Evolutionary conservation across 2,329 filamentous ascomycete species (phyloP), one percentile per base, ranked within the genome.

Genomic region (Aurifilum marmelostoma): DNA sequence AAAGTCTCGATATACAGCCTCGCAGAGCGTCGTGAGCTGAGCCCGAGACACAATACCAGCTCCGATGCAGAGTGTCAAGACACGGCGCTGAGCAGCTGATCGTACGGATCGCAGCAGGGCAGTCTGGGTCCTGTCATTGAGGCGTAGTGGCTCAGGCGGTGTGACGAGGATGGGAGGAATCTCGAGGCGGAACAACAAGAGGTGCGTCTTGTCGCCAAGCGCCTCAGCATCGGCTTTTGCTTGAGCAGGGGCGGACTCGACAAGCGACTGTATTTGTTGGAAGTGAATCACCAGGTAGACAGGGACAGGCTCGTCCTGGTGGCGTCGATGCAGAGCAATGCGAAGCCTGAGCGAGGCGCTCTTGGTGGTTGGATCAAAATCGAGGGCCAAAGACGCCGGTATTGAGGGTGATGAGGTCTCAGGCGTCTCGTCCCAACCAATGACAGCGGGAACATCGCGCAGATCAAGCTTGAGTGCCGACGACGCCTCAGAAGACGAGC

Each of bases 41-140:
- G 37, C 7, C 18, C 27, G 56, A 39, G 59, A 58, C 63, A 68
- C 32, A 18, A 52, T 4, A 16, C 39, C 21, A 14, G 58, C 50
- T 47, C 54, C 11, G 7, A 70, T 18, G n/a, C 39, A 37, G 12
- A 70, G 29, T 18, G n/a, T 65, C 16, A 70, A 21, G 18, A n/a
- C 60, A 27, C 37, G 61, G 12, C 64, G 63, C 24, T 54, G 50
- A 32, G 69, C 66, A 24, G 65, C 66, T 9, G 56, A 54, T n/a
- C 64, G 63, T 63, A 58, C 29, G 16, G 66, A 68, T n/a, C 61
- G 37, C 59, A 70, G n/a, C 32, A 63, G 12, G n/a, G 66, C 61
- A 34, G 47, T 59, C 63, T 70, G 66, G 37, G 64, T 32, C 29
- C 66, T 70, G 24, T 70, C 65, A 27, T 68, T 66, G 2, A 61